A percentile compares a stretch with the other conserved stretches of the same genome.
Conservation (phyloP, 2,329 filamentous ascomycete genomes). For the Fusarium sp. region DNA sequence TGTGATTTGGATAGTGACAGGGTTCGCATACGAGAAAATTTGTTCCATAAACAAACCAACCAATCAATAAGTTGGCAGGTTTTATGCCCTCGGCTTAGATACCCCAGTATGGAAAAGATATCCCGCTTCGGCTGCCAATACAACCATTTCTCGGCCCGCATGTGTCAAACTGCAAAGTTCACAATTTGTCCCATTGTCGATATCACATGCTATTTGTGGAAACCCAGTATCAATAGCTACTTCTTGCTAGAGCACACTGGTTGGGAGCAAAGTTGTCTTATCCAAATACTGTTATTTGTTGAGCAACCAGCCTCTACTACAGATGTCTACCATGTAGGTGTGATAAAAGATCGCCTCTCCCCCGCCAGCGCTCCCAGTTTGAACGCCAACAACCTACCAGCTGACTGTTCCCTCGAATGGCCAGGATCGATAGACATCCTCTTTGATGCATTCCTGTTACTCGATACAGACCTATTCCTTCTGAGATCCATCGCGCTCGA, state of each 20-base stretch:
- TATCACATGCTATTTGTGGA: not conserved
- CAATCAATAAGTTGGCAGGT: not conserved
- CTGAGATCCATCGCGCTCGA: not conserved
- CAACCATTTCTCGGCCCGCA: not conserved
- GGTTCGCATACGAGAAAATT: not conserved
- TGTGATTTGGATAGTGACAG: not conserved
- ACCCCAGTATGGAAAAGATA: not conserved
- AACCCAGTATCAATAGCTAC: not conserved
- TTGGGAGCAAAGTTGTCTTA: not conserved
- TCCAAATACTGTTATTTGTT: not conserved
- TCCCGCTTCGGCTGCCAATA: not conserved
- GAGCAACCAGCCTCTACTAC: not conserved
- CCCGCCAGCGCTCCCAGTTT: constrained; percentile 30
- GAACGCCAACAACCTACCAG: constrained; percentile 20
- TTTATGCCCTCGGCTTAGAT: not conserved
- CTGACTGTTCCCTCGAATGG: constrained; percentile 5
- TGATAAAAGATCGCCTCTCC: not conserved
- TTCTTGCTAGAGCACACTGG: no score
- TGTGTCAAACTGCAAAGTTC: not conserved
- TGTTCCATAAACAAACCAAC: not conserved
- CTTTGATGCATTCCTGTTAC: not conserved
- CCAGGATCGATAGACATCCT: not conserved
- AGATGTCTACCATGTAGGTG: not conserved
- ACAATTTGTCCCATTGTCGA: fast-evolving
- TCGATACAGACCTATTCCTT: constrained; percentile 15